Base-by-base conservation (phyloP, 257 asterid species). In the Marsdenia floribunda region DNA sequence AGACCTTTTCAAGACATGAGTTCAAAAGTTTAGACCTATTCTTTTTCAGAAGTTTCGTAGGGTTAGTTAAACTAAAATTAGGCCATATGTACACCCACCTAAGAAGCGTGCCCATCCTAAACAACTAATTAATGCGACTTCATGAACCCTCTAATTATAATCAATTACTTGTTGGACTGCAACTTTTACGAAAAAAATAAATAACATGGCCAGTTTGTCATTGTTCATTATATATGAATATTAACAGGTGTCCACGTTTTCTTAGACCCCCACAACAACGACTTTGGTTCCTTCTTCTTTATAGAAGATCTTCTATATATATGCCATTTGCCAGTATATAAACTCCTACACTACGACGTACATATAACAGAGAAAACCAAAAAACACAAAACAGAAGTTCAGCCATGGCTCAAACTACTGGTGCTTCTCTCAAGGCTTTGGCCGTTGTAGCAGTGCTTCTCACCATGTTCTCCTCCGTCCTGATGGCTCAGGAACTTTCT, bases 181-280 rank as follows among this genome's bases (percentile, higher is more conserved):
- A 35, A 61, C 42, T 44, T 65, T 65, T 15, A 12, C n/a, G n/a
- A n/a, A 35, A 63, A 63, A 29, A 29, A 29, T 29, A n/a, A n/a
- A n/a, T 1, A 29, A 29, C 69, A 35, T 33, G 50, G 70, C 50
- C 70, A 65, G 70, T 65, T 65, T 65, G 70, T 65, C 70, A 37
- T 38, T 38, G 70, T 65, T 65, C 50, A 18, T 63, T 19, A 6
- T 40, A 40, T 8, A 40, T 40, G 6, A 5, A 40, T 40, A 44
- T 44, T 38, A 18, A 21, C 71, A 66, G 16, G 71, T 66, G 71
- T 66, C 71, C 71, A 38, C 52, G 71, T 66, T 66, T 38, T 66
- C 7, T 66, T 18, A 38, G 52, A 14, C 29, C 71, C 71, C 71
- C 71, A 66, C 71, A 38, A 66, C 71, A 38, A 38, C 71, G 71